Evolutionary conservation across 306 rosid species (phyloP).

Genomic region (Alnus glutinosa): DNA sequence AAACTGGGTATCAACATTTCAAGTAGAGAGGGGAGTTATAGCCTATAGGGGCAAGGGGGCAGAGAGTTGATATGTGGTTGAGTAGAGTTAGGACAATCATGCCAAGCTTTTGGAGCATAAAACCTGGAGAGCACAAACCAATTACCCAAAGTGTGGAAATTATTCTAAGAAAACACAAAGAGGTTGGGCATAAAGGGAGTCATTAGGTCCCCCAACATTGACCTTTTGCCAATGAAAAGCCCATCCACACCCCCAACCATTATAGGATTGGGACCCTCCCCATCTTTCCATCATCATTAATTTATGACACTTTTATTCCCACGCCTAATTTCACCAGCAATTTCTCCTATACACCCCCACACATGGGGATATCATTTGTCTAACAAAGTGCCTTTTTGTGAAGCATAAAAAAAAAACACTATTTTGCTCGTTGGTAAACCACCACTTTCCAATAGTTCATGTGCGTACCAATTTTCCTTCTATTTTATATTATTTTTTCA

Average conservation of each 20-base stretch:
- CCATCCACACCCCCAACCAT: conserved; percentile 17
- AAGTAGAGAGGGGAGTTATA: no score
- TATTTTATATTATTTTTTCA: neutral
- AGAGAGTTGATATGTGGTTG: conserved; percentile 12
- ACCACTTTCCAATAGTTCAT: conserved; percentile 17
- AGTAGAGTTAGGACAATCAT: conserved; percentile 22
- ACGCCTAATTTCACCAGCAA: conserved; percentile 45
- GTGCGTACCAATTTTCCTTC: neutral
- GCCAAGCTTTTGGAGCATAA: conserved; percentile 42
- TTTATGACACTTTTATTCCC: conserved; percentile 45
- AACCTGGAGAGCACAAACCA: conserved; percentile 45
- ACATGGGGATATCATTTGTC: conserved; percentile 55
- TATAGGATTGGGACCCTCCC: conserved; percentile 39
- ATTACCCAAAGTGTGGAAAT: conserved; percentile 41
- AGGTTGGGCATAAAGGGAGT: conserved; percentile 44
- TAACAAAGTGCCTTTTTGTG: conserved; percentile 9
- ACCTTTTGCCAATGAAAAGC: conserved; percentile 34
- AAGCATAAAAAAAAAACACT: neutral
- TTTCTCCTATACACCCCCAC: conserved; percentile 37
- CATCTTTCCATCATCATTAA: conserved; percentile 37
- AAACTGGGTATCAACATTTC: no score
- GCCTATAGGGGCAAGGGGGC: neutral
- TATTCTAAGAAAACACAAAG: conserved; percentile 25
- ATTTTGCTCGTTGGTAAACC: conserved; percentile 13
- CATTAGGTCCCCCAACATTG: conserved; percentile 47